These are phyloP conservation scores for Tylopilus subfusipes DNA, from an alignment of 768 basidiomycete species.

Conservation along the genomic window DNA sequence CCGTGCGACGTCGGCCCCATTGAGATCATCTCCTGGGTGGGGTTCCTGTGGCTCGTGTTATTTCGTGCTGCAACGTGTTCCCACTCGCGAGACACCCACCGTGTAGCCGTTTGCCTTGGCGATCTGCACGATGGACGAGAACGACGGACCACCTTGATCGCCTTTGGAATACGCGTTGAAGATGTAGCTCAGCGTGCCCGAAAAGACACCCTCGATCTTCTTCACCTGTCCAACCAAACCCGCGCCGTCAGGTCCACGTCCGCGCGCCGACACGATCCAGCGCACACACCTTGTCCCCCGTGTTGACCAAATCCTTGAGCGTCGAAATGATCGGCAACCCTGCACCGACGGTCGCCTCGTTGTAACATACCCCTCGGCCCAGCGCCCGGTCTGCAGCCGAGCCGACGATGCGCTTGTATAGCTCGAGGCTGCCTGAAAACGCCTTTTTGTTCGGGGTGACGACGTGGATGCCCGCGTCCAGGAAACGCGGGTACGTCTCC, in stretches of 20 bases:
- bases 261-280: not conserved
- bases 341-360: constrained; percentile 94
- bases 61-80: not conserved
- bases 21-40: constrained; percentile 94
- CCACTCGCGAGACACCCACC: constrained; percentile 38
- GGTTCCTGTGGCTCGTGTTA: constrained; percentile 70
- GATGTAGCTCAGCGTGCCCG: constrained; percentile 97
- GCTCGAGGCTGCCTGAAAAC: constrained; percentile 63
- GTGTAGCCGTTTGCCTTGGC: constrained; percentile 96
- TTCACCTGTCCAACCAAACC: constrained; percentile 46
- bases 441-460: constrained; percentile 99
- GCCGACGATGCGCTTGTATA: constrained; percentile 71
- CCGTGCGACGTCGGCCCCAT: constrained; percentile 94
- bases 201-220: constrained; percentile 97
- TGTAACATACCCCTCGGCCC: constrained; percentile 59
- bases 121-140: constrained; percentile 84
- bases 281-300: constrained; percentile 78
- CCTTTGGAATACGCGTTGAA: constrained; percentile 93
- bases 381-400: constrained; percentile 24
- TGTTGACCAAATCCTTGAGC: constrained; percentile 85
- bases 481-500: constrained; percentile 72
- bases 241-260: not conserved
- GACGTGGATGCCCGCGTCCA: constrained; percentile 76
- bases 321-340: constrained; percentile 91
- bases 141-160: constrained; percentile 62